Conservation (phyloP, 1,139 yeast species). For the Lipomyces yarrowii region DNA sequence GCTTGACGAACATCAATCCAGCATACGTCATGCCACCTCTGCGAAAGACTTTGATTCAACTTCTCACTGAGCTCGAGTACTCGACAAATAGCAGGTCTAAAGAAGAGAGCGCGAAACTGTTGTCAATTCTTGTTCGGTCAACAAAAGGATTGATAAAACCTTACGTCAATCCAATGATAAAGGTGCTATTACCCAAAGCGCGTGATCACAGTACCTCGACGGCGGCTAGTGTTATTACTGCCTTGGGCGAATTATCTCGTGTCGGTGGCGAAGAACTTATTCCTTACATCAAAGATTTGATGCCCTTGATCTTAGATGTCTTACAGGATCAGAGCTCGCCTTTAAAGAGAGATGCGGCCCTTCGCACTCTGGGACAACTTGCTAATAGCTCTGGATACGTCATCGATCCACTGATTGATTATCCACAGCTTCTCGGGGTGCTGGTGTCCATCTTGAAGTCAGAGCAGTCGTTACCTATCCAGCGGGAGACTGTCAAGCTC, state of each 20-base stretch:
- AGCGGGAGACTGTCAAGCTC: constrained; percentile 84
- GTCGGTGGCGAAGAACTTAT: constrained; percentile 87
- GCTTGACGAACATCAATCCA: constrained; percentile 84
- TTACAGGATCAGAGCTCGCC: constrained; percentile 91
- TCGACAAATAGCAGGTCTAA: constrained; percentile 73
- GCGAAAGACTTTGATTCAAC: constrained; percentile 80
- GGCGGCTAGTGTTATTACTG: constrained; percentile 78
- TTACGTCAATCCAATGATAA: constrained; percentile 85
- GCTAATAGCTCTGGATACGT: constrained; percentile 94
- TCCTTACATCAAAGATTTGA: constrained; percentile 69
- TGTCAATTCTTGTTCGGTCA: constrained; percentile 72
- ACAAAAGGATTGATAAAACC: constrained; percentile 84
- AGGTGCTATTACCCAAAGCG: constrained; percentile 76
- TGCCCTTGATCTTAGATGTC: constrained; percentile 86
- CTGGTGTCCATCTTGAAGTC: constrained; percentile 78
- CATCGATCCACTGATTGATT: constrained; percentile 87
- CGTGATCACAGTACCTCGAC: constrained; percentile 57
- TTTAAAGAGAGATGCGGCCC: constrained; percentile 84
- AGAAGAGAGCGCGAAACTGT: constrained; percentile 82
- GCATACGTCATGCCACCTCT: constrained; percentile 94
- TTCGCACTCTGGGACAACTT: constrained; percentile 83
- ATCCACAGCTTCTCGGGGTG: constrained; percentile 84
- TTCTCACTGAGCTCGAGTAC: constrained; percentile 81
- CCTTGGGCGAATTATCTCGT: constrained; percentile 86
- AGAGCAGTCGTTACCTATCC: constrained; percentile 70